Evolutionary conservation across 805 yeast genomes (phyloP).

Genomic region (Metschnikowia colocasiae): DNA sequence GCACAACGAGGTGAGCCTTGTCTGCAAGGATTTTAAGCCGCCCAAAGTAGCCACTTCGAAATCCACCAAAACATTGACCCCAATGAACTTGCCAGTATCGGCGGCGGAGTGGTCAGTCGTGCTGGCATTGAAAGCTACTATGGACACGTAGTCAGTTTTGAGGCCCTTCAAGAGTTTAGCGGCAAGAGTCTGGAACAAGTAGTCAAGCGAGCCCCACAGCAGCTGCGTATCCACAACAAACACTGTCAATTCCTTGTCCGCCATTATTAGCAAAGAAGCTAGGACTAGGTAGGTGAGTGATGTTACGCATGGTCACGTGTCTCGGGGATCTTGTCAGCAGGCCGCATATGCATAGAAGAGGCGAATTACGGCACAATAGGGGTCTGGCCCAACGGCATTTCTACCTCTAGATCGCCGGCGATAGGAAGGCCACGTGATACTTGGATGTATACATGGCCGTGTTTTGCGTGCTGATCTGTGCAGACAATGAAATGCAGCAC

Average conservation of each 20-base stretch:
- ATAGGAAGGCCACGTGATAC: neutral
- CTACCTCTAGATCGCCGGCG: neutral
- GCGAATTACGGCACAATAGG: neutral
- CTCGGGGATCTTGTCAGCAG: neutral
- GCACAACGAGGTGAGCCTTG: constrained; percentile 10
- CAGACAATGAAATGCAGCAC: neutral
- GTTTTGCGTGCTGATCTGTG: neutral
- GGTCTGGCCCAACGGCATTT: constrained; percentile 1
- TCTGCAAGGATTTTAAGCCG: constrained; percentile 10
- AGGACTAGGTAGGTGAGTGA: neutral
- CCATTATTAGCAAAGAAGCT: constrained; percentile 17
- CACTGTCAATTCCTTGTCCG: constrained; percentile 39
- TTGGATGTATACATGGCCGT: neutral
- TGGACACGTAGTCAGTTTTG: constrained; percentile 37
- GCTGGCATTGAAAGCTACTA: constrained; percentile 28
- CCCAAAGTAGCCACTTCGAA: constrained; percentile 21
- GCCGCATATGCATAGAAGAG: neutral
- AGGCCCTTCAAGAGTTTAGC: constrained; percentile 40
- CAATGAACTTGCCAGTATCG: constrained; percentile 14
- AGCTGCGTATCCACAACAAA: constrained; percentile 51
- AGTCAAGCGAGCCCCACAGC: constrained; percentile 37
- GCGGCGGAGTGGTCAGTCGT: constrained; percentile 16
- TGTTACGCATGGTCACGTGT: neutral
- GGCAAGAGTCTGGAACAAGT: constrained; percentile 41
- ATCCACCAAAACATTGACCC: constrained; percentile 17